Percentiles rank a stretch among this genome's conserved stretches.
These are phyloP conservation scores for Dryas alaskensis DNA, from an alignment of 306 rosid genomes.

Conservation along the genomic window DNA sequence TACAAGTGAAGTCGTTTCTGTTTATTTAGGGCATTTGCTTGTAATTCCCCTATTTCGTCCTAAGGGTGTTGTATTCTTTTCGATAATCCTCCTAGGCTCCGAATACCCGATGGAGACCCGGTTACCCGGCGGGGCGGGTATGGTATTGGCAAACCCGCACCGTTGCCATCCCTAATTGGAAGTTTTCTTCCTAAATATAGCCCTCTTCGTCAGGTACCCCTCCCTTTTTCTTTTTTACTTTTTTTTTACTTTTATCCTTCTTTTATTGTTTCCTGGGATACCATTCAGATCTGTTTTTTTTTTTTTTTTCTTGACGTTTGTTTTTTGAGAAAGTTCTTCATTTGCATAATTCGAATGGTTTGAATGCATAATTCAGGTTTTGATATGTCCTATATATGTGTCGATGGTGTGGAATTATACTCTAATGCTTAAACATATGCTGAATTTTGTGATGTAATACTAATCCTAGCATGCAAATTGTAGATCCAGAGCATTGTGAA, in stretches of 20 bases:
- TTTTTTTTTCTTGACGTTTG: neutral
- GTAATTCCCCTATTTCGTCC: neutral
- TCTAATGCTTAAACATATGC: neutral
- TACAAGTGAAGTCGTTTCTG: conserved; percentile 27
- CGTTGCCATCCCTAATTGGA: too few species aligned
- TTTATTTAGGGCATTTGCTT: conserved; percentile 24
- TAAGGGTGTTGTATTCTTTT: neutral
- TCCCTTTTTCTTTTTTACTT: conserved; percentile 8
- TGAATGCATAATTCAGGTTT: neutral
- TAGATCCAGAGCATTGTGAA: conserved; percentile 2
- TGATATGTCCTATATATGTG: neutral
- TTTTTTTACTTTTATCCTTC: neutral
- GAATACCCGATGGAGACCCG: too few species aligned
- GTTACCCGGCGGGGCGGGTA: too few species aligned
- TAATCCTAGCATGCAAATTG: neutral
- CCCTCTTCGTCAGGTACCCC: conserved; percentile 74
- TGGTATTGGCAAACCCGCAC: too few species aligned
- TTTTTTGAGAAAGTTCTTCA: neutral
- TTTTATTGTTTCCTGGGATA: neutral
- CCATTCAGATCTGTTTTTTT: conserved; percentile 22
- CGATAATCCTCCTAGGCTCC: neutral
- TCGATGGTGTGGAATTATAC: neutral
- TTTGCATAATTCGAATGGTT: neutral
- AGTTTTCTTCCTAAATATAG: conserved; percentile 59
- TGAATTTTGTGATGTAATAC: neutral